These are phyloP conservation scores for Metschnikowia santaceciliae DNA, from an alignment of 805 yeast genomes.

Conservation along the genomic window DNA sequence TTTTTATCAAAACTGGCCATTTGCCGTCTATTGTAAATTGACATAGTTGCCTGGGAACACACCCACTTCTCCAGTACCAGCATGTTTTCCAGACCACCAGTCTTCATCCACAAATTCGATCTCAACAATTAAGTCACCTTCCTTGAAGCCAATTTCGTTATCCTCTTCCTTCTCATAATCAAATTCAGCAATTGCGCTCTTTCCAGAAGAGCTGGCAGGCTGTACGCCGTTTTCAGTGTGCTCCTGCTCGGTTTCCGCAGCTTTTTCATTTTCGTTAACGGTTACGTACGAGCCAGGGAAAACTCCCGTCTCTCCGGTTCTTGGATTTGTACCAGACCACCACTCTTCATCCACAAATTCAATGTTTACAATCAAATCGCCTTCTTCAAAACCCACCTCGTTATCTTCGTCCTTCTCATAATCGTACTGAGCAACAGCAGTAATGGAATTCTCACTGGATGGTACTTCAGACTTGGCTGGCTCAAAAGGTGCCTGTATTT, in stretches of 20 bases:
- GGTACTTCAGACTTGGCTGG: neutral
- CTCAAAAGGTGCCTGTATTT: neutral
- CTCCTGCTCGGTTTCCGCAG: slow-evolving; percentile 8
- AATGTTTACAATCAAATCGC: slow-evolving; percentile 62
- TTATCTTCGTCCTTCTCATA: slow-evolving; percentile 73
- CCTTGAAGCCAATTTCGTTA: slow-evolving; percentile 81
- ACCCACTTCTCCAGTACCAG: slow-evolving; percentile 66
- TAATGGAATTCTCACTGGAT: slow-evolving; percentile 16
- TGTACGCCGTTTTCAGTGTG: slow-evolving; percentile 13
- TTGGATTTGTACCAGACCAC: slow-evolving; percentile 48
- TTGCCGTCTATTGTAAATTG: slow-evolving; percentile 16
- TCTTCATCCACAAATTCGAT: slow-evolving; percentile 90
- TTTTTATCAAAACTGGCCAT: too few species aligned
- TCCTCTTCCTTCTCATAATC: slow-evolving; percentile 90
- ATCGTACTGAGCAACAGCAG: slow-evolving; percentile 81
- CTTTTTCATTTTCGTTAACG: slow-evolving; percentile 19
- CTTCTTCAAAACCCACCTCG: slow-evolving; percentile 64
- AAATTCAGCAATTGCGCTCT: slow-evolving; percentile 62
- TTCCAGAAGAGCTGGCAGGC: slow-evolving; percentile 17
- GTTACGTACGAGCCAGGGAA: slow-evolving; percentile 56
- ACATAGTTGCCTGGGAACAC: slow-evolving; percentile 93
- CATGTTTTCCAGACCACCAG: slow-evolving; percentile 91
- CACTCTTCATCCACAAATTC: slow-evolving; percentile 73
- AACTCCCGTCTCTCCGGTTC: slow-evolving; percentile 48
- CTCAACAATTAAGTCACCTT: slow-evolving; percentile 76